Conservation (phyloP, 495 filamentous ascomycete species). For the Cryomyces minteri region DNA sequence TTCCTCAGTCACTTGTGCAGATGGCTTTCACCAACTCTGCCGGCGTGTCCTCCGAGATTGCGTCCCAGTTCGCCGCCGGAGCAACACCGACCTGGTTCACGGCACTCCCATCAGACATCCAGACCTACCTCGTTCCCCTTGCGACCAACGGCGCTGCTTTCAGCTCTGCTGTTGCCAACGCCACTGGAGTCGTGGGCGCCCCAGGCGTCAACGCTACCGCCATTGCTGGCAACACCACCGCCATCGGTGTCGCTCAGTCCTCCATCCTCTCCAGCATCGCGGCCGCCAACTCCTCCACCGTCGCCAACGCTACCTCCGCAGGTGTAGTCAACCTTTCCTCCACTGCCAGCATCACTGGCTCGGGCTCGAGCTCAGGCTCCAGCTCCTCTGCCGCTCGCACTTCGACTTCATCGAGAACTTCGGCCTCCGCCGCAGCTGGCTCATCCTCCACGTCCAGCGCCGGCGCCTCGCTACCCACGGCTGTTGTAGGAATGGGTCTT, state of each 20-base stretch:
- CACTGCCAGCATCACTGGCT: neutral
- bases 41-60: constrained; percentile 4
- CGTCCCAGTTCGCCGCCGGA: constrained; percentile 8
- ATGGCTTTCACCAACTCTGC: constrained; percentile 7
- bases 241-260: neutral
- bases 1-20: constrained; percentile 5
- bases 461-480: constrained; percentile 16
- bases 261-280: constrained; percentile 1
- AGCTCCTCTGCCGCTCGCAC: constrained; percentile 1
- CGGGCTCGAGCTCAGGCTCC: neutral
- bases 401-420: neutral
- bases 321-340: neutral
- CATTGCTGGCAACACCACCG: constrained; percentile 1
- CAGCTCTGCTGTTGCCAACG: neutral
- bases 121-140: constrained; percentile 8
- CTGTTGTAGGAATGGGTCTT: constrained; percentile 16
- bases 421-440: constrained; percentile 1
- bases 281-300: neutral
- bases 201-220: neutral
- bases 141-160: constrained; percentile 1
- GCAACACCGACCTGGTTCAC: constrained; percentile 11
- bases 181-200: neutral
- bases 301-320: neutral
- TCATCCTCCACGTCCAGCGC: constrained; percentile 2
- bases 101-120: constrained; percentile 7